Evolutionary conservation across 441 rosid species (phyloP), one percentile per base, ranked within the genome.

Genomic region (Gossypium lobatum): DNA sequence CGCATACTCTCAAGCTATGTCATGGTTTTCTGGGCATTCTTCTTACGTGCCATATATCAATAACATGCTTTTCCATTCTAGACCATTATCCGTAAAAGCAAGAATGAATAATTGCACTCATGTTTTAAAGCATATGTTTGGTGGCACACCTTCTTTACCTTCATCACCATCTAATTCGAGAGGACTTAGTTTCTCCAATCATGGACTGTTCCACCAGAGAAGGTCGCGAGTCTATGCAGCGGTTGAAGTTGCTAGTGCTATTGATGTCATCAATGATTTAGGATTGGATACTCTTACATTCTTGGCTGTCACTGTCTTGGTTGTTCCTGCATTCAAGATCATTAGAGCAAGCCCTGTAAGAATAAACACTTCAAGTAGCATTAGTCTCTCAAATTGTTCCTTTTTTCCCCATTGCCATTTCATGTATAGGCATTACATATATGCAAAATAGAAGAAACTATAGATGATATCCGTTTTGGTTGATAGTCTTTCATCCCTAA

Each of bases 271-370:
- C 82, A 95, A 95, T 61, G 99, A 95, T 87, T 86, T 95, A 79
- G 99, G 97, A 65, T 80, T 89, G 80, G 99, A 95, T 90, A 93
- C 99, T 71, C 81, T 95, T 82, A 95, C 99, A 10, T 95, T 93
- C 84, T 88, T 95, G 83, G 90, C 80, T 28, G 99, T 95, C 74
- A 95, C 99, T 53, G 98, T 95, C 63, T 77, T 90, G 74, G 91
- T 95, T 78, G 93, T 95, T 80, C 99, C 98, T 31, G 90, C 83
- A 21, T 93, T 95, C 92, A 91, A 84, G 90, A 57, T 86, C 23
- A 83, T 91, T 76, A 93, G 75, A 90, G 93, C 92, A 6, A 95
- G 99, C 85, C 97, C 99, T 71, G 99, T 94, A 87, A 90, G 89
- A 66, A 73, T 59, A 70, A 17, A 21, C 63, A 46, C 13, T 34